Percentiles rank a stretch among this genome's conserved stretches.
Evolutionary conservation across 1,139 yeast genomes (phyloP).

Genomic region (Kluyveromyces sp.): DNA sequence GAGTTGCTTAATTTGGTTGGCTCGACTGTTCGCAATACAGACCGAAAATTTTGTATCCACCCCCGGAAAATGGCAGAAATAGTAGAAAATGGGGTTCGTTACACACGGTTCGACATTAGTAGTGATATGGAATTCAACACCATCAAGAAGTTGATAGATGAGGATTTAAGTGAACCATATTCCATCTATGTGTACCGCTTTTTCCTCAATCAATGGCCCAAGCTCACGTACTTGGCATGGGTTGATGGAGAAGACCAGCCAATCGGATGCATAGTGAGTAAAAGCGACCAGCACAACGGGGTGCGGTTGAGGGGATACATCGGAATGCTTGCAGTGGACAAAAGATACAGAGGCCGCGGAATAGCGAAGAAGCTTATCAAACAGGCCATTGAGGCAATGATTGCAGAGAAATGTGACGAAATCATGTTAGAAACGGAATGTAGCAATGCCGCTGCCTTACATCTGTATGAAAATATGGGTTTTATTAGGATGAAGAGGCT

Average conservation of each 20-base stretch:
- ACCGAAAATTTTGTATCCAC: no score
- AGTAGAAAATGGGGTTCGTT: constrained; percentile 16
- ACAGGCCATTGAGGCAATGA: constrained; percentile 61
- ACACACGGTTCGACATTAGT: constrained; percentile 23
- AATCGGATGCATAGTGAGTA: constrained; percentile 80
- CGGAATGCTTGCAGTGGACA: constrained; percentile 89
- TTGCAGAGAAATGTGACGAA: constrained; percentile 64
- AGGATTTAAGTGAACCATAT: constrained; percentile 65
- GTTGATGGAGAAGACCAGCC: constrained; percentile 32
- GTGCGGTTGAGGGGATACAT: constrained; percentile 78
- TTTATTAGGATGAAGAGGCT: constrained; percentile 75
- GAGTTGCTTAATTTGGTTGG: no score
- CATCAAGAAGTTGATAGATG: constrained; percentile 44
- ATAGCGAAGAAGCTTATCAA: constrained; percentile 70
- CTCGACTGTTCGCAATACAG: no score
- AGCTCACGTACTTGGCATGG: constrained; percentile 47
- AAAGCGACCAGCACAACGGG: constrained; percentile 70
- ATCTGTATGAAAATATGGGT: constrained; percentile 79
- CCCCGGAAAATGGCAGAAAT: background rate
- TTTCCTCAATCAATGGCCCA: constrained; percentile 65
- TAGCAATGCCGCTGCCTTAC: constrained; percentile 66
- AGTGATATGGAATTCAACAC: constrained; percentile 29
- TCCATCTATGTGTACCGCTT: constrained; percentile 65
- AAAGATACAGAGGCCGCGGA: constrained; percentile 64
- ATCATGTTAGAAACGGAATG: constrained; percentile 89